Evolutionary conservation across 768 basidiomycete genomes (phyloP).

Genomic region (Boletus rubropictus): DNA sequence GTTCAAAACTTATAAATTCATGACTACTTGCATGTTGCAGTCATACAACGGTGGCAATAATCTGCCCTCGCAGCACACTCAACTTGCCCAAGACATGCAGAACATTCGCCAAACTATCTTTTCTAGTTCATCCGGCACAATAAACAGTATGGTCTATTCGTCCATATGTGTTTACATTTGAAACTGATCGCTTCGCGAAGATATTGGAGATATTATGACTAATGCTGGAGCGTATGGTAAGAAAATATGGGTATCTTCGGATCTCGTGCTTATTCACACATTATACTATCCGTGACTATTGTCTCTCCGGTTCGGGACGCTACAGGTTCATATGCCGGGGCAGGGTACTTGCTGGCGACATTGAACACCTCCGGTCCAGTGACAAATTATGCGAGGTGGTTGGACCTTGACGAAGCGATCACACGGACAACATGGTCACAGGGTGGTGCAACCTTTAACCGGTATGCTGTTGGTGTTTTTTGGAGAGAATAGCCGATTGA

Average conservation of each 20-base stretch:
- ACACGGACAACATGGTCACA: constrained; percentile 59
- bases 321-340: constrained; percentile 62
- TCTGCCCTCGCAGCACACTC: constrained; percentile 36
- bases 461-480: constrained; percentile 34
- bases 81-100: constrained; percentile 46
- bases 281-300: not conserved
- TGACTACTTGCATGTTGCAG: constrained; percentile 15
- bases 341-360: constrained; percentile 54
- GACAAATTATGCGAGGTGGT: constrained; percentile 53
- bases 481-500: not conserved
- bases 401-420: constrained; percentile 62
- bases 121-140: constrained; percentile 50
- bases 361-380: constrained; percentile 34
- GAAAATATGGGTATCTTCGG: constrained; percentile 3
- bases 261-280: not conserved
- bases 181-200: constrained; percentile 29
- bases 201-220: constrained; percentile 48
- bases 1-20: not conserved
- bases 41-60: constrained; percentile 71
- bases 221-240: constrained; percentile 58
- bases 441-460: constrained; percentile 38
- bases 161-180: not conserved
- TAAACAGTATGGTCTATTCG: constrained; percentile 38
- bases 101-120: constrained; percentile 54
- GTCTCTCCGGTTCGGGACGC: constrained; percentile 1